These are phyloP conservation scores for Candida neerlandica DNA, from an alignment of 1,139 yeast species.

Conservation along the genomic window DNA sequence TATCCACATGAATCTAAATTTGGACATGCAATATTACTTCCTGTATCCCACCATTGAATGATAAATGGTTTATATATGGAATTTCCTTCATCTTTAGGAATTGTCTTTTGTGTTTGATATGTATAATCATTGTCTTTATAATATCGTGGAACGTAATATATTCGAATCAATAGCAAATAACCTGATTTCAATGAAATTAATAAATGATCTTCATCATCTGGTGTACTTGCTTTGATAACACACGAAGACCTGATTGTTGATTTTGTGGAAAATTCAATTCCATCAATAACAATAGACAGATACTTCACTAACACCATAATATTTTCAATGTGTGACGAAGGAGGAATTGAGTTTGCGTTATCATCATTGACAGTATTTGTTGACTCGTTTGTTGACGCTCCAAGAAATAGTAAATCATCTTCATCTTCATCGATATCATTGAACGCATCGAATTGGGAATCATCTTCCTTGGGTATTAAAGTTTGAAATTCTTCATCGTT, in stretches of 20 bases:
- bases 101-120: slow-evolving; percentile 14
- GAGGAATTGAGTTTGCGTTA: not conserved
- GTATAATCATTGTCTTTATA: slow-evolving; percentile 31
- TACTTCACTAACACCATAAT: slow-evolving; percentile 35
- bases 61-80: slow-evolving; percentile 44
- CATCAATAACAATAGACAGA: slow-evolving; percentile 39
- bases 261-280: slow-evolving; percentile 34
- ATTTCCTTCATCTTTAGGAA: slow-evolving; percentile 13
- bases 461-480: slow-evolving; percentile 38
- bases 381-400: slow-evolving; percentile 5
- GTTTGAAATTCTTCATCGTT: slow-evolving; percentile 45
- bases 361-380: not conserved
- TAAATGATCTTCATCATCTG: slow-evolving; percentile 42
- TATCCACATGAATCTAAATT: slow-evolving; percentile 38
- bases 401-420: slow-evolving; percentile 15
- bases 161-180: slow-evolving; percentile 37
- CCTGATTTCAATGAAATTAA: slow-evolving; percentile 47
- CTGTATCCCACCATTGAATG: slow-evolving; percentile 55
- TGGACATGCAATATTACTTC: slow-evolving; percentile 22
- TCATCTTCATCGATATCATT: slow-evolving; percentile 39
- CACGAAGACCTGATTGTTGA: slow-evolving; percentile 42
- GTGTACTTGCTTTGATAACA: slow-evolving; percentile 23
- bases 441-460: slow-evolving; percentile 43
- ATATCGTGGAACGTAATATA: slow-evolving; percentile 37
- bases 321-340: slow-evolving; percentile 10